Evolutionary conservation across 1,284 basidiomycete species (phyloP), one percentile per base, ranked within the genome.

Genomic region (Heterobasidion irregulare): DNA sequence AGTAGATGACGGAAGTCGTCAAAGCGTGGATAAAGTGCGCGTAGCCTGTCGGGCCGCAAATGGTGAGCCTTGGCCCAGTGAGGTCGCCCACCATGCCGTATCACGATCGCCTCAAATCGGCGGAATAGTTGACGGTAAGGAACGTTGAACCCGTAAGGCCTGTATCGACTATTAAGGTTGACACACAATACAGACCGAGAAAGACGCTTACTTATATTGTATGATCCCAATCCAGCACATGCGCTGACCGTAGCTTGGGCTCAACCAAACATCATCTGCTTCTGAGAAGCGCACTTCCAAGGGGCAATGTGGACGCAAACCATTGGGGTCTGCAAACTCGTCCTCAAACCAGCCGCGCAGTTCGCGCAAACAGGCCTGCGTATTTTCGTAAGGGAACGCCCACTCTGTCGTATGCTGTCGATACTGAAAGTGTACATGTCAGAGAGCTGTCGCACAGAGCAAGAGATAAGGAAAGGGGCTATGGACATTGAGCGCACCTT

Each of bases 21-120:
- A 70, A 96, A 94, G 56, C 80, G 81, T 34, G 94, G 91, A 70
- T 98, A 99, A 32, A 91, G 72, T 58, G 67, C 66, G 55, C 80
- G 78, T 55, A 98, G 77, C 48, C 77, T 74, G 47, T 78, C 77
- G 0, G 90, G 90, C 47, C 79, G 77, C 53, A 94, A 79, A 19
- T 75, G 73, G 69, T 99, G 96, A 19, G 93, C 82, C 72, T 99
- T 99, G 0, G 95, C 97, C 96, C 96, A 99, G 75, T 99, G 96
- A 3, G 96, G 94, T 55, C 92, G 80, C 8, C 94, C 95, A 50
- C 80, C 78, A 70, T 94, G 82, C 43, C 77, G 76, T 36, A 77
- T 70, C 61, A 96, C 70, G 62, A 97, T 87, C 15, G 71, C 65
- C 66, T 96, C 92, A 68, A 95, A 99, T 34, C 76, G 79, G 51